Evolutionary conservation across 2,329 filamentous ascomycete species (phyloP).

Genomic region (Xylariaceae sp.): DNA sequence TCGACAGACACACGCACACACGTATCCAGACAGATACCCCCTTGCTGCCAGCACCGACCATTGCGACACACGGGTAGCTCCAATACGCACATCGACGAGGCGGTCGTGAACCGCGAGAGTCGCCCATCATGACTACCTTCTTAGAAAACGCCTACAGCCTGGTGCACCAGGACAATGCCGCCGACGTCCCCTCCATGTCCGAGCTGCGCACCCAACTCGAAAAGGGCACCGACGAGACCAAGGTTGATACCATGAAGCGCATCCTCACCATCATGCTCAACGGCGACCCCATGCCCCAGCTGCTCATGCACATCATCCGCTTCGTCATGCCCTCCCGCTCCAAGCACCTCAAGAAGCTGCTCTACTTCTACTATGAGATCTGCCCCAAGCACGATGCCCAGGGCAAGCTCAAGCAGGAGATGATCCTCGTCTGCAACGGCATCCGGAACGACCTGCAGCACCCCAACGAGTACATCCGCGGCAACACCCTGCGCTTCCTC

Average conservation of each 20-base stretch:
- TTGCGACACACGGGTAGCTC: constrained; percentile 1
- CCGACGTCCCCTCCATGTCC: constrained; percentile 84
- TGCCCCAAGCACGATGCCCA: constrained; percentile 90
- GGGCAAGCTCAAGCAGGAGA: constrained; percentile 98
- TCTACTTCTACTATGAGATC: constrained; percentile 99
- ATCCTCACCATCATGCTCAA: constrained; percentile 98
- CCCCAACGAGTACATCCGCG: constrained; percentile 96
- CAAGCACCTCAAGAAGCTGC: constrained; percentile 93
- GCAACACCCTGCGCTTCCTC: constrained; percentile 96
- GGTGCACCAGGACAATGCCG: constrained; percentile 95
- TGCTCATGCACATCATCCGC: constrained; percentile 99
- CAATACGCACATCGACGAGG: constrained; percentile 17
- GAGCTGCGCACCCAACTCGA: constrained; percentile 92
- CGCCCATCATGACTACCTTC: constrained; percentile 79
- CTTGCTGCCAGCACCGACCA: neutral
- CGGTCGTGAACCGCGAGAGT: constrained; percentile 30
- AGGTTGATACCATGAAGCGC: constrained; percentile 94
- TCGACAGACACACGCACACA: too few relatives aligned
- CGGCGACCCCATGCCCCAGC: constrained; percentile 88
- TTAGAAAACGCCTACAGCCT: constrained; percentile 94
- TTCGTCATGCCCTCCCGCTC: constrained; percentile 99
- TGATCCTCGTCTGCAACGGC: constrained; percentile 98
- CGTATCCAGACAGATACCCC: too few relatives aligned
- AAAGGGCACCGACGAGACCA: constrained; percentile 89
- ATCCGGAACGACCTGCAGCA: constrained; percentile 97